These are phyloP conservation scores for Paxillus rubicundulus DNA, from an alignment of 768 basidiomycete species.

Conservation along the genomic window DNA sequence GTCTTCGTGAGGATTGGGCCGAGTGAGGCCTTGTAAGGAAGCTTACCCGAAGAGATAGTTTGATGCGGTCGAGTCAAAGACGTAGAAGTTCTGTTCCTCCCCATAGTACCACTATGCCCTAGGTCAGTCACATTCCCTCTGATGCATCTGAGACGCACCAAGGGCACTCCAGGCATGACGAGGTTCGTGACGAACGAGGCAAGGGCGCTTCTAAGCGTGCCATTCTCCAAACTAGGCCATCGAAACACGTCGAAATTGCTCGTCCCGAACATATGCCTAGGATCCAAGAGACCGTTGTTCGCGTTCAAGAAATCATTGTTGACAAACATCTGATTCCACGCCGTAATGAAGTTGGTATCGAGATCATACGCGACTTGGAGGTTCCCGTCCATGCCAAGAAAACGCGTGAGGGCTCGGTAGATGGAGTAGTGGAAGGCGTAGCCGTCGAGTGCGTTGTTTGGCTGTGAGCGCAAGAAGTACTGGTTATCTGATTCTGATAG, in stretches of 20 bases:
- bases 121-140: background rate
- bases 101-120: slow-evolving; percentile 70
- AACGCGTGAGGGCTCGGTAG: slow-evolving; percentile 81
- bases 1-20: background rate
- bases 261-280: slow-evolving; percentile 87
- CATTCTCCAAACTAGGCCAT: slow-evolving; percentile 88
- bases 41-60: slow-evolving; percentile 89
- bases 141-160: slow-evolving; percentile 44
- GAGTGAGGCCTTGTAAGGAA: background rate
- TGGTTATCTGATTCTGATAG: slow-evolving; percentile 56
- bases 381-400: slow-evolving; percentile 96
- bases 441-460: slow-evolving; percentile 63
- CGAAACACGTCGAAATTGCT: slow-evolving; percentile 94
- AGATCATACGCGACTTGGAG: slow-evolving; percentile 87
- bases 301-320: slow-evolving; percentile 85
- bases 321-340: slow-evolving; percentile 92
- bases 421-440: slow-evolving; percentile 94
- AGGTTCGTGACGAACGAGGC: slow-evolving; percentile 77
- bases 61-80: slow-evolving; percentile 82
- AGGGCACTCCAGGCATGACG: slow-evolving; percentile 83
- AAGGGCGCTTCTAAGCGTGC: slow-evolving; percentile 71
- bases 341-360: slow-evolving; percentile 76
- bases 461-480: slow-evolving; percentile 75
- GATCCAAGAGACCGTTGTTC: slow-evolving; percentile 63
- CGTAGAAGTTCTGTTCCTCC: slow-evolving; percentile 89